These are phyloP conservation scores for bread wheat (Triticum aestivum) DNA, from an alignment of 176 grass and related monocot genomes.

Conservation along the genomic window IWGSC_CS_RefSeq_v2.1 NC_057794.1:26138209-26138708, in stretches of 20 bases:
- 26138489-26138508: background rate
- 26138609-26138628: conserved; percentile 67
- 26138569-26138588: background rate
- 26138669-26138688: background rate
- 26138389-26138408: conserved; percentile 52
- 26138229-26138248: conserved; percentile 62
- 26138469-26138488: background rate
- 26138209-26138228: background rate
- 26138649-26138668: conserved; percentile 59
- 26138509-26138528: conserved; percentile 4
- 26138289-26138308: conserved; percentile 60
- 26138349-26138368: background rate
- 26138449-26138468: background rate
- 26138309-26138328: conserved; percentile 14
- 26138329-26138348: background rate
- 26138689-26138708: conserved; percentile 23
- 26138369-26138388: background rate
- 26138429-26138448: background rate
- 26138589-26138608: conserved; percentile 56
- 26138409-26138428: conserved; percentile 9
- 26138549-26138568: conserved; percentile 20
- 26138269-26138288: conserved; percentile 47
- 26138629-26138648: conserved; percentile 75
- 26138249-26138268: background rate
- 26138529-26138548: conserved; percentile 14